Evolutionary conservation across 306 rosid species (phyloP).

Genomic region (Urtica urens): DNA sequence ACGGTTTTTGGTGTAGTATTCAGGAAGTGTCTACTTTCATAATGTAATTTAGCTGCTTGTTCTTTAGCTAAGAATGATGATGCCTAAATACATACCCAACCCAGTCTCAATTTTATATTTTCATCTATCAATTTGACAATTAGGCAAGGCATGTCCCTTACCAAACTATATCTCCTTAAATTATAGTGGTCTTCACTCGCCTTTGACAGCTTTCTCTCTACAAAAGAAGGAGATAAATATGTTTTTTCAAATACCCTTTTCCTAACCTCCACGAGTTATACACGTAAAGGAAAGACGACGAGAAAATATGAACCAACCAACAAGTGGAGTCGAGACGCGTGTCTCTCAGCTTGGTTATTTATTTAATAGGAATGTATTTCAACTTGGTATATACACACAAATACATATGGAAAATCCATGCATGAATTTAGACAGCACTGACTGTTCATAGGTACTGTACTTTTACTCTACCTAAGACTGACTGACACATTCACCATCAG

Average conservation of each 20-base stretch:
- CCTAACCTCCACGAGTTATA: background rate
- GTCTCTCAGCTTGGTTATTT: no score
- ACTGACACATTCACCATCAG: constrained; percentile 14
- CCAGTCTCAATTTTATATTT: no score
- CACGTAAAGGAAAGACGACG: background rate
- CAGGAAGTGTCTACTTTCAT: constrained; percentile 6
- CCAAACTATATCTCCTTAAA: constrained; percentile 19
- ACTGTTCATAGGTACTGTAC: background rate
- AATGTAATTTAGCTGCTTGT: constrained; percentile 23
- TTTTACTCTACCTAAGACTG: constrained; percentile 1
- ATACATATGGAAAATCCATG: background rate
- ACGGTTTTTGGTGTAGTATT: background rate
- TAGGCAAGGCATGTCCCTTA: constrained; percentile 20
- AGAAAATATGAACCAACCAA: background rate
- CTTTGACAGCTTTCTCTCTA: background rate
- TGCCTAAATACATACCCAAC: constrained; percentile 21
- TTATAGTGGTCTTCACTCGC: constrained; percentile 18
- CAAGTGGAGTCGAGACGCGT: no score
- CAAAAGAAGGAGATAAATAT: background rate
- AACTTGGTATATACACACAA: background rate
- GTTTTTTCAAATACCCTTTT: background rate
- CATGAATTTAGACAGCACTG: background rate
- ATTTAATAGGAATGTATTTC: background rate
- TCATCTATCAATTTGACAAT: constrained; percentile 20
- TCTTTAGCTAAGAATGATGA: constrained; percentile 52